A percentile compares a stretch with the other conserved stretches of the same genome.
Evolutionary conservation across 768 basidiomycete species (phyloP).

Genomic region (Kwoniella shandongensis): DNA sequence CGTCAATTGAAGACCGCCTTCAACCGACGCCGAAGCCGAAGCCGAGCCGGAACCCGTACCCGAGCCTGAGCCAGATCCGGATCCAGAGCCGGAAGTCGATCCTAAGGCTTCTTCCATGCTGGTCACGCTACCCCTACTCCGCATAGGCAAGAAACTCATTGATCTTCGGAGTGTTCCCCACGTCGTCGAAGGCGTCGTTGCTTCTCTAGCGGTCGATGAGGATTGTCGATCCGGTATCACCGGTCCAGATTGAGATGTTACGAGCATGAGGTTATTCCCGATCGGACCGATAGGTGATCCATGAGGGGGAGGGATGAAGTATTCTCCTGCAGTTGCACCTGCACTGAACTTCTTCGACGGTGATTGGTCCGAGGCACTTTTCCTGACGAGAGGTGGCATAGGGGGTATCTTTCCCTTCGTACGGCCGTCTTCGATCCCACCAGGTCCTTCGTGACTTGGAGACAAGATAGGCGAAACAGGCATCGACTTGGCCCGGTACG

Average conservation of each 20-base stretch:
- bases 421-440: too few species aligned
- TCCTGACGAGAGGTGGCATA: neutral
- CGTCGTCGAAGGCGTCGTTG: conserved; percentile 5
- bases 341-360: neutral
- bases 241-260: neutral
- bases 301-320: conserved; percentile 23
- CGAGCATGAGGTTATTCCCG: neutral
- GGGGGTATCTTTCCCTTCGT: too few species aligned
- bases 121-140: conserved; percentile 10
- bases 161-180: conserved; percentile 22
- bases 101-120: conserved; percentile 3
- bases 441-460: conserved; percentile 2
- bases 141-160: conserved; percentile 18
- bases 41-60: conserved; percentile 4
- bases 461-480: conserved; percentile 19
- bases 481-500: conserved; percentile 19
- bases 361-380: conserved; percentile 13
- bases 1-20: too few species aligned
- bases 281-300: conserved; percentile 5
- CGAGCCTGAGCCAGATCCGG: neutral
- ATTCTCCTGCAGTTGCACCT: conserved; percentile 5
- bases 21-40: neutral
- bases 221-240: neutral
- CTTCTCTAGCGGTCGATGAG: conserved; percentile 3
- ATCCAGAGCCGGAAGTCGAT: neutral